Conservation (phyloP, 2,329 filamentous ascomycete genomes). For the Aspergillaceae sp. region DNA sequence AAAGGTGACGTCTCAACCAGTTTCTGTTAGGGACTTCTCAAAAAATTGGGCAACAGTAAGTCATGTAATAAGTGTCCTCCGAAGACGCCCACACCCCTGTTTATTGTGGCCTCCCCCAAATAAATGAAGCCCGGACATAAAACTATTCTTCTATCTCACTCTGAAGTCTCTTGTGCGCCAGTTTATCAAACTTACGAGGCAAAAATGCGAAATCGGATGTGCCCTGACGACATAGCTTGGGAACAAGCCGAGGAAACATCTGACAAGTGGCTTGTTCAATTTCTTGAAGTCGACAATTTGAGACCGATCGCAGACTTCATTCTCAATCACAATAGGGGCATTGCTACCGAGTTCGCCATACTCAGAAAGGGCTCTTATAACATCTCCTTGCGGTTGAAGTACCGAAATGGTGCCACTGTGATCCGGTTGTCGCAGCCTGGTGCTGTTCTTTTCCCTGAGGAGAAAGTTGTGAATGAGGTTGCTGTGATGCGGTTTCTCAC, state of each 20-base stretch:
- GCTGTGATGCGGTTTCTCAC: conserved; percentile 11
- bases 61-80: too few relatives aligned
- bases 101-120: neutral
- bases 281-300: conserved; percentile 2
- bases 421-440: conserved; percentile 17
- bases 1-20: too few relatives aligned
- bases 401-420: conserved; percentile 6
- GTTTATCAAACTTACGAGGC: neutral
- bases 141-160: neutral
- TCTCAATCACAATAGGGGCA: conserved; percentile 3
- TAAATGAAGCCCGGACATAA: neutral
- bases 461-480: conserved; percentile 17
- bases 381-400: conserved; percentile 14
- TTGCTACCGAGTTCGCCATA: conserved; percentile 1
- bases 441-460: conserved; percentile 15
- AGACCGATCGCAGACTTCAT: conserved; percentile 7
- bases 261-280: conserved; percentile 8
- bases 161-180: neutral
- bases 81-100: neutral
- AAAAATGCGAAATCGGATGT: neutral
- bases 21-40: too few relatives aligned
- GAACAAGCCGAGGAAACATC: conserved; percentile 10
- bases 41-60: too few relatives aligned
- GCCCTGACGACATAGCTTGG: conserved; percentile 8
- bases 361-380: conserved; percentile 13